Conservation (phyloP, 805 yeast species). For the Candida krabiensis region DNA sequence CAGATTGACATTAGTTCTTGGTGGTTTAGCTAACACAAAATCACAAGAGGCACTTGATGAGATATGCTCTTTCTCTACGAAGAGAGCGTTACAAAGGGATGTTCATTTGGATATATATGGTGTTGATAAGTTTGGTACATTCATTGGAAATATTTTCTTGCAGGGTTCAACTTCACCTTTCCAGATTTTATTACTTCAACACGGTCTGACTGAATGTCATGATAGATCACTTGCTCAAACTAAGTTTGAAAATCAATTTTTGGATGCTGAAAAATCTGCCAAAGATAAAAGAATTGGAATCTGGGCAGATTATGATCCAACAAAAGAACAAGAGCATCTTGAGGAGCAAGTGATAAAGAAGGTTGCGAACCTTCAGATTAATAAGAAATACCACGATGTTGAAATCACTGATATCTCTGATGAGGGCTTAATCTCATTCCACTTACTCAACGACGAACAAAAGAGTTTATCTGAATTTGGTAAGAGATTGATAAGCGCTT, state of each 20-base stretch:
- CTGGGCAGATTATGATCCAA: slow-evolving; percentile 62
- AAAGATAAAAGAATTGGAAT: slow-evolving; percentile 54
- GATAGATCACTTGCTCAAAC: slow-evolving; percentile 62
- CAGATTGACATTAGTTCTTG: slow-evolving; percentile 67
- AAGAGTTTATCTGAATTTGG: slow-evolving; percentile 44
- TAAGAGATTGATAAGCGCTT: slow-evolving; percentile 43
- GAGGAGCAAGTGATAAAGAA: slow-evolving; percentile 22
- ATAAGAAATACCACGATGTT: slow-evolving; percentile 46
- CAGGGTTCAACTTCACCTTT: slow-evolving; percentile 53
- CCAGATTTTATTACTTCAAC: slow-evolving; percentile 55
- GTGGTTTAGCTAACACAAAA: slow-evolving; percentile 59
- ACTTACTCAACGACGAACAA: slow-evolving; percentile 39
- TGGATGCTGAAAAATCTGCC: slow-evolving; percentile 65
- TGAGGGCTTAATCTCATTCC: slow-evolving; percentile 47
- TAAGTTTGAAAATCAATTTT: slow-evolving; percentile 52
- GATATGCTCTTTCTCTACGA: slow-evolving; percentile 54
- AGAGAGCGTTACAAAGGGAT: slow-evolving; percentile 66
- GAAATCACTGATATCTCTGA: slow-evolving; percentile 50
- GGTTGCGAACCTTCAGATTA: slow-evolving; percentile 26
- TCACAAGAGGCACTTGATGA: slow-evolving; percentile 39
- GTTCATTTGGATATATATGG: slow-evolving; percentile 68
- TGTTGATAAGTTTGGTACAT: slow-evolving; percentile 77
- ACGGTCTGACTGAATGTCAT: slow-evolving; percentile 67
- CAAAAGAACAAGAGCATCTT: slow-evolving; percentile 29
- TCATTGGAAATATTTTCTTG: slow-evolving; percentile 67